These are phyloP conservation scores for Mikania micrantha DNA, from an alignment of 129 eudicot genomes.

Conservation along the genomic window DNA sequence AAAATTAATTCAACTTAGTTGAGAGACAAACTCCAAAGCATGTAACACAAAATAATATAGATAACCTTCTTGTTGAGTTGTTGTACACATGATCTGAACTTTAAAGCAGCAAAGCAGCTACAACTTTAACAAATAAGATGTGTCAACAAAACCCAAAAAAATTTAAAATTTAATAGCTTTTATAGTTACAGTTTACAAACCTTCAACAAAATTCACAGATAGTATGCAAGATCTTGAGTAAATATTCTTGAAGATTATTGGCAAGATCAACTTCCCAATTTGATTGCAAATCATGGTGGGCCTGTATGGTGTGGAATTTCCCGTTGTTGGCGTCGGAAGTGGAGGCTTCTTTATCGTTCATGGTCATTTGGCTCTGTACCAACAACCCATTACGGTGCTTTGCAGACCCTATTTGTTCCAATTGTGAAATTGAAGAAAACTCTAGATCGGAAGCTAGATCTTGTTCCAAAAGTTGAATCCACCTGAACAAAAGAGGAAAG, in stretches of 20 bases:
- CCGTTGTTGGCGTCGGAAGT: slow-evolving; percentile 30
- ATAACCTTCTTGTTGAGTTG: slow-evolving; percentile 78
- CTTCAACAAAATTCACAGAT: slow-evolving; percentile 79
- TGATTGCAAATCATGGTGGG: slow-evolving; percentile 68
- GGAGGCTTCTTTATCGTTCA: slow-evolving; percentile 31
- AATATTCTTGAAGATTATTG: slow-evolving; percentile 66
- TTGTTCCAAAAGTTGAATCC: slow-evolving; percentile 1
- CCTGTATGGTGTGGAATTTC: slow-evolving; percentile 53
- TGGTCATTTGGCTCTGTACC: slow-evolving; percentile 31
- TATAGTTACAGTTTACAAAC: slow-evolving; percentile 27
- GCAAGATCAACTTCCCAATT: slow-evolving; percentile 91
- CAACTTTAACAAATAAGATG: no score
- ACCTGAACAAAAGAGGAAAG: no score
- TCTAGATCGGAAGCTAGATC: background rate
- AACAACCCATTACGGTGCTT: slow-evolving; percentile 20
- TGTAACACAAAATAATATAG: slow-evolving; percentile 73
- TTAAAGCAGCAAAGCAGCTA: no score
- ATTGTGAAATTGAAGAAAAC: background rate
- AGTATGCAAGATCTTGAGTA: slow-evolving; percentile 66
- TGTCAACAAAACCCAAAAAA: slow-evolving; percentile 10
- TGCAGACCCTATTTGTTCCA: slow-evolving; percentile 17
- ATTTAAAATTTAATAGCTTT: background rate
- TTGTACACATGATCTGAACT: slow-evolving; percentile 87
- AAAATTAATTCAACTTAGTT: slow-evolving; percentile 48
- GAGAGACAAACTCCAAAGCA: slow-evolving; percentile 74